These are phyloP conservation scores for Lolium multiflorum DNA, from an alignment of 176 grass and related monocot genomes.

Conservation along the genomic window DNA sequence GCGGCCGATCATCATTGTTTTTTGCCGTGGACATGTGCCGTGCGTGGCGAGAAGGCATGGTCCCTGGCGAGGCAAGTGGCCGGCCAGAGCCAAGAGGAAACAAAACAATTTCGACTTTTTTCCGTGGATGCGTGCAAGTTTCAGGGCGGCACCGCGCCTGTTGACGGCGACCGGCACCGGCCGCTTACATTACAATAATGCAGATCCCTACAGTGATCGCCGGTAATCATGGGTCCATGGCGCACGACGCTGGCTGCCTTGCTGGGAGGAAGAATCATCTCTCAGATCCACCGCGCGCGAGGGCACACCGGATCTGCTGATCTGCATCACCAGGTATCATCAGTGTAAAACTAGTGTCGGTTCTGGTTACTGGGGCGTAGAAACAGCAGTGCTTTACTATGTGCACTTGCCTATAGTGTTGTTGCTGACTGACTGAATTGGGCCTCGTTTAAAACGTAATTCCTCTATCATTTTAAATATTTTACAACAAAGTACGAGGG, in stretches of 20 bases:
- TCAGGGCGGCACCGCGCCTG: slow-evolving; percentile 26
- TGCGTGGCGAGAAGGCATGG: slow-evolving; percentile 2
- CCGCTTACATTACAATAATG: not conserved
- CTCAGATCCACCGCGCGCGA: not conserved
- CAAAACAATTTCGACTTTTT: slow-evolving; percentile 32
- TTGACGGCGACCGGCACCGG: slow-evolving; percentile 41
- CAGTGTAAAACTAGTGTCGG: not conserved
- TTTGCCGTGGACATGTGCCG: not conserved
- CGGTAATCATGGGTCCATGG: slow-evolving; percentile 27
- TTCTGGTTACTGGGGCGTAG: no score
- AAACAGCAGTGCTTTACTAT: no score
- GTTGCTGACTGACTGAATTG: no score
- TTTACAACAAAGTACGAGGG: no score
- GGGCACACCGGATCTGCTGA: slow-evolving; percentile 3
- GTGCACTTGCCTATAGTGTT: no score
- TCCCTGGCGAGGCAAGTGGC: slow-evolving; percentile 36
- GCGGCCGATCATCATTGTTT: not conserved
- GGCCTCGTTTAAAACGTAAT: no score
- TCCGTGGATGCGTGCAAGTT: slow-evolving; percentile 30
- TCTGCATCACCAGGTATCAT: slow-evolving; percentile 15
- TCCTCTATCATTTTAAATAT: no score
- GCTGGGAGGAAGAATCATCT: not conserved
- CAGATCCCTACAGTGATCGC: slow-evolving; percentile 19
- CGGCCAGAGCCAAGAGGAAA: not conserved
- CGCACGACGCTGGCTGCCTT: slow-evolving; percentile 1